Evolutionary conservation across 1,139 yeast genomes (phyloP).

Genomic region (Pichia sp.): DNA sequence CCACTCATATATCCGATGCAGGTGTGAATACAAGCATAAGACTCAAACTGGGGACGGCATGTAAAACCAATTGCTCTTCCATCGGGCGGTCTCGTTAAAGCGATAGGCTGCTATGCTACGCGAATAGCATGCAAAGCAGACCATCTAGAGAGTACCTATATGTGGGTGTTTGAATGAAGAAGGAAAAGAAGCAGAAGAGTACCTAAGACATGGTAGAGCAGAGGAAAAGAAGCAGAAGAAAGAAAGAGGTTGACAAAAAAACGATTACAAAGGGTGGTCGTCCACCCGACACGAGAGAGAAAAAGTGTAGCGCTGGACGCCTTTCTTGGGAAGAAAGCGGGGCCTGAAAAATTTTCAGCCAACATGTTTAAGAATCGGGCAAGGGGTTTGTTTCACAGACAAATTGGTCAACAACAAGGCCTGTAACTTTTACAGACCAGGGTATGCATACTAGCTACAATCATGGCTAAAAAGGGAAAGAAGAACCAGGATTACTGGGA

Average conservation of each 20-base stretch:
- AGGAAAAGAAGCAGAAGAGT: not conserved
- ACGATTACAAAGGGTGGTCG: not conserved
- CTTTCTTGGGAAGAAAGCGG: not conserved
- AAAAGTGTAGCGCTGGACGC: not conserved
- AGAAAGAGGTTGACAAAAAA: not conserved
- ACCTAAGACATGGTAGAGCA: not conserved
- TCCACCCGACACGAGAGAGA: not conserved
- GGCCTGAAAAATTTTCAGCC: conserved; percentile 3
- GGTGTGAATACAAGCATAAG: conserved; percentile 22
- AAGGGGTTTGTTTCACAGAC: conserved; percentile 1
- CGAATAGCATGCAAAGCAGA: conserved; percentile 4
- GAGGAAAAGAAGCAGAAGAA: not conserved
- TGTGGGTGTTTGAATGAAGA: conserved; percentile 6
- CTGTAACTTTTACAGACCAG: not conserved
- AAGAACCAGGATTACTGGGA: conserved; percentile 68
- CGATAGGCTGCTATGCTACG: conserved; percentile 6
- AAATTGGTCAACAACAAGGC: not conserved
- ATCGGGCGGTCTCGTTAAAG: conserved; percentile 6
- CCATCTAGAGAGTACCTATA: conserved; percentile 4
- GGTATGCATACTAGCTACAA: conserved; percentile 3
- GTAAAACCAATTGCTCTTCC: conserved; percentile 18
- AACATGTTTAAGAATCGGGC: not conserved
- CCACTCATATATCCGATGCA: conserved; percentile 23
- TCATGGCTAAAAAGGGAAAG: conserved; percentile 43
- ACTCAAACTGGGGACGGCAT: conserved; percentile 22